Conservation (phyloP, 495 filamentous ascomycete genomes). For the Parachaetomium inaequale region DNA sequence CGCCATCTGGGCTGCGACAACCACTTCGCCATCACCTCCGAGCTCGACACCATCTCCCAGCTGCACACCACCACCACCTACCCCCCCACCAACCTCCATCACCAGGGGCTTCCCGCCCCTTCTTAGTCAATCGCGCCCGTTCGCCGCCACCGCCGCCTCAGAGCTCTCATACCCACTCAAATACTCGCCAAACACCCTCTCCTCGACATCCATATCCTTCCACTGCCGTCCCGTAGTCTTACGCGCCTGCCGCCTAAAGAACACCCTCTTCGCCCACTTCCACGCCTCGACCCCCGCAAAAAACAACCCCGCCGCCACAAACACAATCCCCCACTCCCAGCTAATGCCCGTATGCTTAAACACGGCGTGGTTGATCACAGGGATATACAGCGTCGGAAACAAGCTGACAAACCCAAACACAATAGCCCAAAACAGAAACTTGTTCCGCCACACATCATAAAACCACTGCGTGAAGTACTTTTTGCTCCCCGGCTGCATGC, state of each 20-base stretch:
- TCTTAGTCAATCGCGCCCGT: conserved; percentile 40
- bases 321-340: conserved; percentile 69
- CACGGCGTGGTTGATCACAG: conserved; percentile 61
- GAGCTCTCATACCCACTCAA: conserved; percentile 19
- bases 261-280: conserved; percentile 60
- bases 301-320: conserved; percentile 57
- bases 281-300: conserved; percentile 60
- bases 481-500: conserved; percentile 56
- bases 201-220: conserved; percentile 42
- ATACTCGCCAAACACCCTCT: conserved; percentile 40
- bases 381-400: conserved; percentile 71
- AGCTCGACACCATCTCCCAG: no score
- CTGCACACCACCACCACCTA: no score
- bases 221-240: conserved; percentile 27
- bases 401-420: conserved; percentile 62
- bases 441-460: conserved; percentile 65
- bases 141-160: background rate
- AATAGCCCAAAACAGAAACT: conserved; percentile 72
- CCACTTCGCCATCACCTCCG: no score
- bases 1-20: background rate
- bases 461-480: conserved; percentile 52
- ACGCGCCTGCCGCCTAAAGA: conserved; percentile 16
- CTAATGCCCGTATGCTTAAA: conserved; percentile 70
- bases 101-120: conserved; percentile 42
- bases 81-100: conserved; percentile 9